phyloP scores from a whole-genome alignment of 2,329 filamentous ascomycete genomes.

The Cytospora piceicola region DNA sequence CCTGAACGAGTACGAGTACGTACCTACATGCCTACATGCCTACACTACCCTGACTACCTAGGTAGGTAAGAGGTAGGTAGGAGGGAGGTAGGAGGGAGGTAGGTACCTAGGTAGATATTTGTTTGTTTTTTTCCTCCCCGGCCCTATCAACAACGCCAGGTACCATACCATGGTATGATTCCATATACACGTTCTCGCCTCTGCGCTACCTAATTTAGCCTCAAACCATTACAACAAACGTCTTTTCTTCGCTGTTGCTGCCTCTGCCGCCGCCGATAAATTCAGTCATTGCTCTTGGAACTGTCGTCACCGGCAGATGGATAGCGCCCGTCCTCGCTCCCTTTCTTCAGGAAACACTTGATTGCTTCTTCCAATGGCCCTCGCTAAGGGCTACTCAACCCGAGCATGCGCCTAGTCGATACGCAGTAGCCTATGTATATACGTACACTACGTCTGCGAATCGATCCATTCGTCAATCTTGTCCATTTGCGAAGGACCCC shows the following conservation, averaged over 20 bases:
- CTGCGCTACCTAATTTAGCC: slow-evolving; percentile 16
- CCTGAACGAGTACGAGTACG: background rate
- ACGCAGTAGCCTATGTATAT: background rate
- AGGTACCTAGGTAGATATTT: too few relatives aligned
- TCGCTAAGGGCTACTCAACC: slow-evolving; percentile 4
- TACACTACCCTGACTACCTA: too few relatives aligned
- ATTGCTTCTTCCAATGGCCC: slow-evolving; percentile 13
- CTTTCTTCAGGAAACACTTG: background rate
- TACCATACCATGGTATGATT: background rate
- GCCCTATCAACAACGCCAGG: background rate
- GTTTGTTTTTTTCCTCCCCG: background rate
- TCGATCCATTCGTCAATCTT: background rate
- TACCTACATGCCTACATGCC: too few relatives aligned
- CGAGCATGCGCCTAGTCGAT: background rate
- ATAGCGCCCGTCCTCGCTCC: background rate
- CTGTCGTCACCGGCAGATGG: background rate
- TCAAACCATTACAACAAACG: slow-evolving; percentile 4
- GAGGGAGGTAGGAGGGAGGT: too few relatives aligned
- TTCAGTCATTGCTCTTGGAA: too few relatives aligned
- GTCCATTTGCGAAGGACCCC: slow-evolving; percentile 13
- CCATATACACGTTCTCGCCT: background rate
- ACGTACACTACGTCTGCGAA: slow-evolving; percentile 4
- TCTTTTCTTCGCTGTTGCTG: background rate
- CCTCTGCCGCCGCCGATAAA: too few relatives aligned
- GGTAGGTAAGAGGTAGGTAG: too few relatives aligned